A percentile compares a stretch with the other conserved stretches of the same genome.
phyloP scores from a whole-genome alignment of 1,139 yeast genomes.

The Geotrichum candidum region DNA sequence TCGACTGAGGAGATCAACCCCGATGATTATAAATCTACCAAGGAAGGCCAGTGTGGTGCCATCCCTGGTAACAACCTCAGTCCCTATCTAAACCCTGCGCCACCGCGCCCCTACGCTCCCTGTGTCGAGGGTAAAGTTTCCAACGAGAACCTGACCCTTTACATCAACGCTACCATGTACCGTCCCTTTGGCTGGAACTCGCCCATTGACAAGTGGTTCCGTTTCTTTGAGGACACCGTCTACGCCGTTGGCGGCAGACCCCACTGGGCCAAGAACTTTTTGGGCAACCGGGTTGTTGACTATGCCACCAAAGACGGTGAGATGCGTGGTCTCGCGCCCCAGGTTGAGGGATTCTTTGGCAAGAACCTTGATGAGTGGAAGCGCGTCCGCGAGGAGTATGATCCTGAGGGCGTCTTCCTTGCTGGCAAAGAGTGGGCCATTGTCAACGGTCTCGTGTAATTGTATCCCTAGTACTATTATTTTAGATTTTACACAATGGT shows the following conservation, averaged over 20 bases:
- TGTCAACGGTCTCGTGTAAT: conserved; percentile 63
- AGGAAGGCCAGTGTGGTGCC: conserved; percentile 48
- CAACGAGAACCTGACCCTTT: conserved; percentile 75
- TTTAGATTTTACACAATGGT: not conserved
- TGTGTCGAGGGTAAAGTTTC: conserved; percentile 38
- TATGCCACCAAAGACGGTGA: conserved; percentile 45
- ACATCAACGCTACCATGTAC: conserved; percentile 91
- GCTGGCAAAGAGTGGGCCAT: conserved; percentile 73
- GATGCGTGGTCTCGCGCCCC: conserved; percentile 73
- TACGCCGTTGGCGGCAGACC: conserved; percentile 84
- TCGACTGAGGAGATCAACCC: conserved; percentile 31
- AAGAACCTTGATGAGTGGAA: conserved; percentile 57
- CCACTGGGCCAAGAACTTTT: conserved; percentile 98
- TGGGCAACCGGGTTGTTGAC: conserved; percentile 43
- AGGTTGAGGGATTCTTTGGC: conserved; percentile 76
- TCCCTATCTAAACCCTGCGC: conserved; percentile 78
- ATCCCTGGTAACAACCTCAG: conserved; percentile 77
- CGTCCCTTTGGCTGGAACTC: conserved; percentile 79
- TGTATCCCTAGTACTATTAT: not conserved
- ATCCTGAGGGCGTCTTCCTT: conserved; percentile 76
- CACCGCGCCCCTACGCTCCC: conserved; percentile 50
- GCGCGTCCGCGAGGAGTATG: conserved; percentile 56
- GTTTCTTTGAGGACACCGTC: conserved; percentile 72
- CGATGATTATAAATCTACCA: conserved; percentile 17
- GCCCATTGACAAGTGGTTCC: conserved; percentile 75